phyloP scores from a whole-genome alignment of 352 stramenopile species.

The Globisporangium acanthophoron region DNA sequence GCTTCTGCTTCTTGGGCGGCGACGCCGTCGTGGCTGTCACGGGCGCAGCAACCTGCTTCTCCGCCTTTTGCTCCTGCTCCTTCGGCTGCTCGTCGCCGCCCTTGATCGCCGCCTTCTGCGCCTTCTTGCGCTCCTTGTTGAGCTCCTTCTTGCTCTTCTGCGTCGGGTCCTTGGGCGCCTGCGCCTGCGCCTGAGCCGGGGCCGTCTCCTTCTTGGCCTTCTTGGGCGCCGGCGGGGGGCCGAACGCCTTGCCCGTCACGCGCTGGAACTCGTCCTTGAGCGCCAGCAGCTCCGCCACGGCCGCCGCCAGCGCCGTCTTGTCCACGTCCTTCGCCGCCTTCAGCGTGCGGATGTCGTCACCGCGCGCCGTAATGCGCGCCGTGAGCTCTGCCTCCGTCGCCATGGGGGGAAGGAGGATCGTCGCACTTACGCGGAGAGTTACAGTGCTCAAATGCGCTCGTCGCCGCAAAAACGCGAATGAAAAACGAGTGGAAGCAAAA shows the following conservation, averaged over 20 bases:
- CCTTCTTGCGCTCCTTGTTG: constrained; percentile 88
- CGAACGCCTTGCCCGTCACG: constrained; percentile 66
- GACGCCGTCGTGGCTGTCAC: constrained; percentile 2
- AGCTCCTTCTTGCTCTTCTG: constrained; percentile 88
- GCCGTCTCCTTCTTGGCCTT: constrained; percentile 43
- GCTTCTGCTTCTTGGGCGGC: constrained; percentile 17
- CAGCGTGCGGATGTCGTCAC: constrained; percentile 65
- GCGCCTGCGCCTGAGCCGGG: constrained; percentile 6
- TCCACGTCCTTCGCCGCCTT: constrained; percentile 59
- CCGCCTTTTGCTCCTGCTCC: constrained; percentile 54
- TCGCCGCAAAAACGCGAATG: too few species aligned
- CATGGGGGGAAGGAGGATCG: constrained; percentile 12
- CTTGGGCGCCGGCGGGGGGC: constrained; percentile 56
- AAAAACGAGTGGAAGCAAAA: too few species aligned
- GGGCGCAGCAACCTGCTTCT: constrained; percentile 5
- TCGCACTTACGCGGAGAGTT: too few species aligned
- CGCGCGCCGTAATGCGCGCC: constrained; percentile 53
- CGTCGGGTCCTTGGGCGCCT: constrained; percentile 29
- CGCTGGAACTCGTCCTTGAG: constrained; percentile 79
- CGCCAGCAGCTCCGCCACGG: constrained; percentile 52
- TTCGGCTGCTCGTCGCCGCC: constrained; percentile 16
- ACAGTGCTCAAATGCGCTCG: too few species aligned
- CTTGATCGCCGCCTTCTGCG: constrained; percentile 71
- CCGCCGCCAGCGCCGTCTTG: constrained; percentile 41
- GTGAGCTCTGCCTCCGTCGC: constrained; percentile 51